Base-by-base conservation (phyloP, 345 rosid species). In the Theobroma cacao region DNA sequence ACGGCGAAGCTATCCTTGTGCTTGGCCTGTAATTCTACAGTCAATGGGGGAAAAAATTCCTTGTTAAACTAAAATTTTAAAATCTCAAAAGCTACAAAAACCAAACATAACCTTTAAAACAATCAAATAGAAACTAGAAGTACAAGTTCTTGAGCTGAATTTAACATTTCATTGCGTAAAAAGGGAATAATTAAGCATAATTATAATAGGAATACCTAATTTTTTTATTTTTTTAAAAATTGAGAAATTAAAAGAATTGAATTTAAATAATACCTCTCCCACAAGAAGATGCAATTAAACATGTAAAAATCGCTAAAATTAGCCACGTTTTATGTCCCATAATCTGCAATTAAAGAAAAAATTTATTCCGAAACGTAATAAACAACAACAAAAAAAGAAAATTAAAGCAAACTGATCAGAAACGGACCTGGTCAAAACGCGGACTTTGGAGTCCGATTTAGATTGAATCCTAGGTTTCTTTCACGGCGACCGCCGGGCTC, bases 21-120 rank as follows among this genome's bases (percentile, higher is more conserved):
- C 84, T 84, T 88, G 58, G 85, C 74, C 79, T 75, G 84, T 20
- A 95, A 82, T 70, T 88, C 98, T 92, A 86, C 79, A 82, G 56
- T 13, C 67, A 20, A 71, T n/a, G 7, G 7, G 7, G 53, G 20
- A 41, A 65, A 65, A 33, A 55, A 53, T 28, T 30, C 45, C 33
- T 26, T 18, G 30, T 31, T 83, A 1, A 59, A 47, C 74, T 26
- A 34, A 48, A 70, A 3, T 30, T 70, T 48, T 3, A 33, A 33
- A n/a, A 72, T 10, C 61, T 50, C 61, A 20, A 72, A 33, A 71
- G 28, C 58, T 7, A 28, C 7, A n/a, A 45, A 45, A 52, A 52
- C 6, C 8, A 18, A 52, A 48, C 53, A 15, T 48, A 48, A 15
- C 5, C 53, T 48, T 1, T 47, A 47, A 52, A 3, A 52, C 43